phyloP scores from a whole-genome alignment of 1,284 basidiomycete species.

The Pseudozyma thailandica region DNA sequence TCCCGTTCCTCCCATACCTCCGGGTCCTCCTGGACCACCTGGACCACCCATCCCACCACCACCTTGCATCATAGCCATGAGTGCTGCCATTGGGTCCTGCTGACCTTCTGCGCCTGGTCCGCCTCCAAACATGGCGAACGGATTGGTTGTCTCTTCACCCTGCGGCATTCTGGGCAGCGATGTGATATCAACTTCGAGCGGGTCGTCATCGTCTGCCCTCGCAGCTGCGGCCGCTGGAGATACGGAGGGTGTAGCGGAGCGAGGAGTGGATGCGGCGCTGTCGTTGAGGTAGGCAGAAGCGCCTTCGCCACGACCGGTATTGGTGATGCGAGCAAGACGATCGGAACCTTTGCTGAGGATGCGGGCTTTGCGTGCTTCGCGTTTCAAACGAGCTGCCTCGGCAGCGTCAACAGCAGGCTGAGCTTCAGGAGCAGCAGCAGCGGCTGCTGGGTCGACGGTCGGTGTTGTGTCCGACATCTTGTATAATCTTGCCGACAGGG shows the following conservation, averaged over 20 bases:
- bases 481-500: neutral
- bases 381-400: slow-evolving; percentile 58
- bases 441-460: neutral
- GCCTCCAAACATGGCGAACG: slow-evolving; percentile 37
- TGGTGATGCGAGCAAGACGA: slow-evolving; percentile 64
- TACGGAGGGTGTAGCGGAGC: slow-evolving; percentile 1
- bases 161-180: slow-evolving; percentile 18
- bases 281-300: slow-evolving; percentile 56
- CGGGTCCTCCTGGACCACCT: slow-evolving; percentile 18
- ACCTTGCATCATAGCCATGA: slow-evolving; percentile 55
- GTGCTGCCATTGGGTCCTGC: slow-evolving; percentile 43
- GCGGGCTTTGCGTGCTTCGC: slow-evolving; percentile 64
- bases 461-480: slow-evolving; percentile 23
- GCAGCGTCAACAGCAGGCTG: slow-evolving; percentile 26
- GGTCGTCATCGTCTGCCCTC: slow-evolving; percentile 48
- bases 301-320: slow-evolving; percentile 63
- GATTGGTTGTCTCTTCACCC: slow-evolving; percentile 28
- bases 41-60: slow-evolving; percentile 14
- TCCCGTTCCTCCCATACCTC: slow-evolving; percentile 6
- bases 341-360: slow-evolving; percentile 65
- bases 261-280: slow-evolving; percentile 15
- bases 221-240: neutral
- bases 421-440: neutral
- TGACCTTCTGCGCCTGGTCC: slow-evolving; percentile 5
- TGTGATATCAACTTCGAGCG: slow-evolving; percentile 54